phyloP scores from a whole-genome alignment of 1,284 basidiomycete species.

The Sparassis latifolia region DNA sequence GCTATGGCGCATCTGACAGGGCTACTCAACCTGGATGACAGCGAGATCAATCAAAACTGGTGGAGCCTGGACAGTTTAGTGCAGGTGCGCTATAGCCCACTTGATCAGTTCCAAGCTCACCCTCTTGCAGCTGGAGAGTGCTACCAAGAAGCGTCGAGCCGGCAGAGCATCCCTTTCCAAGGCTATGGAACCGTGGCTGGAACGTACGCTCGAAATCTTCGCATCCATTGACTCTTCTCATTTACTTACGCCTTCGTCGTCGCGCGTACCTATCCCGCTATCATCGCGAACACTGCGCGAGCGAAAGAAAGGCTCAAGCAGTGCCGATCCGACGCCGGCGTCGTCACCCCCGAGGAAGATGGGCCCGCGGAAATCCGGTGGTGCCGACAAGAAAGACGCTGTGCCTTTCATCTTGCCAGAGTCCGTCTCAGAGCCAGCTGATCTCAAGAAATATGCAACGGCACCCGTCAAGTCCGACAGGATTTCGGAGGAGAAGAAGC shows the following conservation, averaged over 20 bases:
- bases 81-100: constrained; percentile 40
- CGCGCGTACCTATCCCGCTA: constrained; percentile 25
- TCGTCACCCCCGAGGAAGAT: constrained; percentile 8
- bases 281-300: constrained; percentile 53
- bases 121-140: constrained; percentile 57
- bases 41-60: constrained; percentile 50
- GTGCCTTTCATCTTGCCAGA: no score
- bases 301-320: constrained; percentile 32
- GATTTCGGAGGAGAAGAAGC: constrained; percentile 16
- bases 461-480: constrained; percentile 3
- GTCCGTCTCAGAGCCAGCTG: not conserved
- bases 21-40: constrained; percentile 35
- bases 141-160: constrained; percentile 54
- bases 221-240: constrained; percentile 32
- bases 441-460: constrained; percentile 6
- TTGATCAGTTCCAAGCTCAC: not conserved
- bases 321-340: constrained; percentile 11
- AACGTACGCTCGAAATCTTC: constrained; percentile 40
- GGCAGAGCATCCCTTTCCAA: constrained; percentile 33
- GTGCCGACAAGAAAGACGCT: no score
- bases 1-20: constrained; percentile 76
- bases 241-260: constrained; percentile 19
- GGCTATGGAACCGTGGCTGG: constrained; percentile 47
- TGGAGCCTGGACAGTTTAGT: constrained; percentile 63
- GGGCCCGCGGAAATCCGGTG: no score